Evolutionary conservation across 2,329 filamentous ascomycete genomes (phyloP), one percentile per base, ranked within the genome.

Genomic region (Phaeosphaeriaceae sp.): DNA sequence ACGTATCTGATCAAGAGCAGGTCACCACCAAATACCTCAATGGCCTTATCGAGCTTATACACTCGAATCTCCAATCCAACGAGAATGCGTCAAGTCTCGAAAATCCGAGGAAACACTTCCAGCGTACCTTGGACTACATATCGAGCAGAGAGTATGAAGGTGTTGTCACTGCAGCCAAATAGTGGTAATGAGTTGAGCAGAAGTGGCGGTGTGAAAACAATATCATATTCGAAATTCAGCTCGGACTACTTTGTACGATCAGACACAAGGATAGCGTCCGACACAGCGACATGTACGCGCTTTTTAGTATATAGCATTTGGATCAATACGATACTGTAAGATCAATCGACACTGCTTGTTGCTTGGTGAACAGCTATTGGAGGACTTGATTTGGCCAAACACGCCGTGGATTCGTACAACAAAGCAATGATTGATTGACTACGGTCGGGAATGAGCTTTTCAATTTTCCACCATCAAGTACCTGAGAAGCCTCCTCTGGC

Each of bases 11-110:
- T 44, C 19, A n/a, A 36, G n/a, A 54, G 44, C 53, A 88, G 85
- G 85, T 99, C 41, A 99, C 95, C 5, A 97, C 91, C 2, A 98
- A 98, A 80, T 99, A 98, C 77, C 86, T 99, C 62, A 99, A 99
- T 74, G 95, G 95, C 3, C 87, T 99, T 51, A 98, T 99, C 73
- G 95, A 99, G 80, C 87, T 99, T 63, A 98, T 99, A 73, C 93
- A 99, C 79, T 97, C 93, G 21, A 99, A 99, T 75, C 85, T 99
- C 31, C 89, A 90, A 65, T 93, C 90, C 56, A 95, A 92, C 74
- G 89, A 92, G 73, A 91, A 95, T 69, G 91, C 91, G 31, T 86
- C 89, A 0, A 90, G 89, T 21, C 85, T 98, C 51, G 95, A 99
- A 73, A 92, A 89, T 63, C 96, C 95, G 62, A 91, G 90, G 77